These are phyloP conservation scores for Colletotrichum sp. DNA, from an alignment of 2,329 filamentous ascomycete species.

Conservation along the genomic window DNA sequence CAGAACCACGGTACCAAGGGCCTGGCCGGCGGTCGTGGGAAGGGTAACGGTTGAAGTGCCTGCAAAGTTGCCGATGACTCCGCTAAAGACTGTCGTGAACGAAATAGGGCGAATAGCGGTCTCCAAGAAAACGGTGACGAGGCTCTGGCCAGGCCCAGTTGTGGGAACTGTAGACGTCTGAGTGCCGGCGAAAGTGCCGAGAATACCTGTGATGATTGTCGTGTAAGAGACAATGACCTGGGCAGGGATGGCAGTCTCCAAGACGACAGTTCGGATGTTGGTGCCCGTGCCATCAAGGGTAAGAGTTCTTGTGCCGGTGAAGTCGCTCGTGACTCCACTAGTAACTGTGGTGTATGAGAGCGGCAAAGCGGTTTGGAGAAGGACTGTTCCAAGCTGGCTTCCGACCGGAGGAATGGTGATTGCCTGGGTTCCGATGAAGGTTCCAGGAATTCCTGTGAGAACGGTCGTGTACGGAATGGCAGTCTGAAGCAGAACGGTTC, in stretches of 20 bases:
- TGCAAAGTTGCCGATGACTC: neutral
- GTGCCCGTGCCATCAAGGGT: neutral
- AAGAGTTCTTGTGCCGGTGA: neutral
- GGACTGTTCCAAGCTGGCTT: neutral
- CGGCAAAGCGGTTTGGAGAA: slow-evolving; percentile 6
- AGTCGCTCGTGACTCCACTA: neutral
- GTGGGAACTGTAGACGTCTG: neutral
- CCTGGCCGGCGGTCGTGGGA: neutral
- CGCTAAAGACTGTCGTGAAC: neutral
- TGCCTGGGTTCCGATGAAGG: neutral
- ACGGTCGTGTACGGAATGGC: neutral
- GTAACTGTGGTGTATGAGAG: neutral
- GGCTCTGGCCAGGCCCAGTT: neutral
- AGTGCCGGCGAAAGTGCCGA: neutral
- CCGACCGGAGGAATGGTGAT: neutral
- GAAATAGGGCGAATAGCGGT: neutral
- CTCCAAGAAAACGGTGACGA: slow-evolving; percentile 1
- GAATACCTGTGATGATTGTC: neutral
- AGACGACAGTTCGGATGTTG: neutral
- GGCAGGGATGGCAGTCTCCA: neutral
- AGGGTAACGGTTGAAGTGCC: neutral
- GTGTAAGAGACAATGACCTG: neutral
- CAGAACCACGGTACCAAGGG: neutral
- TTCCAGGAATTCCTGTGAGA: neutral
- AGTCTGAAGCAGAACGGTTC: neutral